Base-by-base conservation (phyloP, 2,329 filamentous ascomycete species). In the Paecilomyces niveus region DNA sequence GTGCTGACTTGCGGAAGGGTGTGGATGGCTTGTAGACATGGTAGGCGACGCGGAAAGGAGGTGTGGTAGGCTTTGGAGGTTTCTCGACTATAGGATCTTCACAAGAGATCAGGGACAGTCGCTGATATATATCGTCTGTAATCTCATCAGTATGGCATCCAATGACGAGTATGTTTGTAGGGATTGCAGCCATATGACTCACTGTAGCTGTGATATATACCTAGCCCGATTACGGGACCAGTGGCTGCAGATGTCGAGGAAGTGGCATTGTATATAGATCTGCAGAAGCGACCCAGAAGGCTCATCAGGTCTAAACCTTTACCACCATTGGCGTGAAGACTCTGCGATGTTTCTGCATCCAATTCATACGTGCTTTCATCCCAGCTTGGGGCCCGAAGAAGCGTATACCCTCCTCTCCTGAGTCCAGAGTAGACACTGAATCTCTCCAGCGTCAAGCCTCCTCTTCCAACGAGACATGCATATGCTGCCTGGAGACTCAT, bases 401-500 rank as follows among this genome's bases (percentile, higher is more conserved):
- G 84, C 54, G 88, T 84, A 76, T 96, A 97, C 18, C 94, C 93
- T 35, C 85, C 80, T 55, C 94, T 83, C 71, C 89, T 94, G 66
- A 99, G 78, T 56, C 92, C 88, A 0, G 91, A 83, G 72, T 92
- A 99, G 29, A 97, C 93, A 54, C 89, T 89, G 67, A 91, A 97
- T 68, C 90, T 86, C 65, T 95, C 90, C 60, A 97, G 78, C 0
- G 82, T 85, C 63, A 87, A 65, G 9, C 80, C 81, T 29, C 75
- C 87, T 24, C 83, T 78, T 1, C 91, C 91, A 63, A 96, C 83
- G 56, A 96, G 86, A 22, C 91, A 83, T 4, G 92, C 85, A 77
- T 97, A 97, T 0, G 92, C 92, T 5, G 89, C 92, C 72, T 97
- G 90, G 45, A 97, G 76, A 73, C 90, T 96, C 79, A 99, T 87